Base-by-base conservation (phyloP, 2,329 filamentous ascomycete genomes). In the Pochonia chlamydosporia region DNA sequence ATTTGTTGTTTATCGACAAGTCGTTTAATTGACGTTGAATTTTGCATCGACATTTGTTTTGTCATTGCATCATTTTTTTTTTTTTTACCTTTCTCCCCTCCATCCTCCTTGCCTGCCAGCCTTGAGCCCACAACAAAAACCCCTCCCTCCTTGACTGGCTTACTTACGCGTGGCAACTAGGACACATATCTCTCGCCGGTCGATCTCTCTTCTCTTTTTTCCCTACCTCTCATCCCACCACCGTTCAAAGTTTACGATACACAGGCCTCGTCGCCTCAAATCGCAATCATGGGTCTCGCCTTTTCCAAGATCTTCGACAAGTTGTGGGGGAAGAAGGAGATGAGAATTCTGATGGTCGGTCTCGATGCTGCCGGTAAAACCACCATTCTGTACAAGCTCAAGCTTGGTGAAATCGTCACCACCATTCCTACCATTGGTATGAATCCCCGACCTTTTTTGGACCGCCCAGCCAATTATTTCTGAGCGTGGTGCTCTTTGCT, bases 261-360 rank as follows among this genome's bases (percentile, higher is more conserved):
- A 42, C 44, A 54, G 63, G 59, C 62, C 48, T 56, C 56, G 58
- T 57, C 61, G 64, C 63, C 62, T 49, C 50, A 59, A 64, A 69
- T 72, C 78, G 79, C 80, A 77, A 91, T 73, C 74, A 99, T 99
- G 93, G 93, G 93, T 95, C 82, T 97, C 73, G 84, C 87, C 69
- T 89, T 97, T 76, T 97, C 91, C 65, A 96, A 93, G 82, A 72
- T 97, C 68, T 93, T 97, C 73, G 89, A 95, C 70, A 84, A 86
- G 78, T 82, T 97, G 73, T 96, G 89, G 86, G 90, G 92, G 67
- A 96, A 96, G 87, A 97, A 97, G 85, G 93, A 99, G 84, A 99
- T 99, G 93, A 85, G 93, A 81, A 96, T 99, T 78, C 75, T 99
- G 74, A 99, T 99, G 93, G 91, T 99, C 63, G 93, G 93, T 82